Base-by-base conservation (phyloP, 148 eudicot species). In the Camellia japonica region DNA sequence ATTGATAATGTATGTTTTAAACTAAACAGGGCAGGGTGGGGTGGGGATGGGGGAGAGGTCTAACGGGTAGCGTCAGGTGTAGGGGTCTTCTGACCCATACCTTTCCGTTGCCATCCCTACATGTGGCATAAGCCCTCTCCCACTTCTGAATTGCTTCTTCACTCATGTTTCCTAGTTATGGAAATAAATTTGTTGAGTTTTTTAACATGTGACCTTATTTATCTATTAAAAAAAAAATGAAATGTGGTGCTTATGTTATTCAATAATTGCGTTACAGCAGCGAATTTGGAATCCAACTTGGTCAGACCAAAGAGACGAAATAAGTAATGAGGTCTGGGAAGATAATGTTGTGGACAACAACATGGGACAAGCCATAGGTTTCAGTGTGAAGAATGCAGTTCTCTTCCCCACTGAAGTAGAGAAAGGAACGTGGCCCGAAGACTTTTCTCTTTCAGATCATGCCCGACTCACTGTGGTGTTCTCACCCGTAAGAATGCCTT, bases 391-490 rank as follows among this genome's bases (percentile, higher is more conserved):
- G 82, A 91, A 94, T 71, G 99, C 98, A 49, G 98, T 92, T 68
- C 93, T 97, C 20, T 97, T 90, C 84, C 99, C 99, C 14, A 90
- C 95, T 4, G 97, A 97, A 89, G 98, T 91, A 18, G 99, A 94
- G 88, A 97, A 90, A 84, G 99, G 99, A 75, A 84, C 83, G 89
- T 97, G 99, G 98, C 99, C 99, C 1, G 96, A 97, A 83, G 94
- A 97, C 75, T 97, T 92, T 80, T 94, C 97, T 19, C 92, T 97
- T 77, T 97, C 99, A 43, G 99, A 97, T 79, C 99, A 97, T 87
- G 99, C 99, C 74, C 95, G 98, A n/a, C 91, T 97, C 11, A 97
- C 99, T 10, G 99, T 94, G 52, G 98, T 94, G 3, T 92, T 97
- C 80, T 94, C 97, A 73, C 99, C 99, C 6, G 88, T 93, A 30